These are phyloP conservation scores for Rhizomucor miehei DNA, from an alignment of 371 early-diverging fungal species.

Conservation along the genomic window DNA sequence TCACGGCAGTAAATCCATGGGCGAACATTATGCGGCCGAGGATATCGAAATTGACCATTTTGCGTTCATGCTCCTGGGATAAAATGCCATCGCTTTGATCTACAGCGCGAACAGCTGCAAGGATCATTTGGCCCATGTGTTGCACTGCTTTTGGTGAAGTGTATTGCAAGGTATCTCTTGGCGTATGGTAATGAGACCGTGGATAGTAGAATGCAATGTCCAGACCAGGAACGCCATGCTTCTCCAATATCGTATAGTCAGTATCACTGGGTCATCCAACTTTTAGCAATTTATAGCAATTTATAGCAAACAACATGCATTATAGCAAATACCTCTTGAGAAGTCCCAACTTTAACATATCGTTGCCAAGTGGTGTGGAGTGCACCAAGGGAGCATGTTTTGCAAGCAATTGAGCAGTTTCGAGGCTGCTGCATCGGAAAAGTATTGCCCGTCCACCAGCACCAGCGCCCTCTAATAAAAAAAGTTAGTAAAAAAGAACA, in stretches of 20 bases:
- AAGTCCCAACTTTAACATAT: slow-evolving; percentile 59
- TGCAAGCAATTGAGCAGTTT: slow-evolving; percentile 41
- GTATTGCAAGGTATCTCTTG: slow-evolving; percentile 53
- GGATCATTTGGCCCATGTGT: slow-evolving; percentile 62
- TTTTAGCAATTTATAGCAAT: not conserved
- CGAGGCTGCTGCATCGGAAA: slow-evolving; percentile 62
- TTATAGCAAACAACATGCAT: not conserved
- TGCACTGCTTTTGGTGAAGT: slow-evolving; percentile 48
- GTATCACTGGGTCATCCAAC: slow-evolving; percentile 47
- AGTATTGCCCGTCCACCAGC: slow-evolving; percentile 76
- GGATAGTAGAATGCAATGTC: slow-evolving; percentile 73
- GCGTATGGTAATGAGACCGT: slow-evolving; percentile 71
- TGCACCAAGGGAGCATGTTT: slow-evolving; percentile 23
- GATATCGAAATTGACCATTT: slow-evolving; percentile 52
- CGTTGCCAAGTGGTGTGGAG: slow-evolving; percentile 63
- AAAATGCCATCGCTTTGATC: slow-evolving; percentile 36
- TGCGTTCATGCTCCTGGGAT: slow-evolving; percentile 22
- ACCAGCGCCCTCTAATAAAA: slow-evolving; percentile 64
- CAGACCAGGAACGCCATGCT: slow-evolving; percentile 63
- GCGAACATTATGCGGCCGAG: slow-evolving; percentile 49
- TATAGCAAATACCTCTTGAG: slow-evolving; percentile 65
- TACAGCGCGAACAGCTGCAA: slow-evolving; percentile 38
- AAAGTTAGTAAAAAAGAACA: not conserved
- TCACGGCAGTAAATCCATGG: slow-evolving; percentile 31
- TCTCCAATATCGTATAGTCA: slow-evolving; percentile 64